Evolutionary conservation across 257 asterid species (phyloP), one percentile per base, ranked within the genome.

Genomic region (Ajuga chamaepitys): DNA sequence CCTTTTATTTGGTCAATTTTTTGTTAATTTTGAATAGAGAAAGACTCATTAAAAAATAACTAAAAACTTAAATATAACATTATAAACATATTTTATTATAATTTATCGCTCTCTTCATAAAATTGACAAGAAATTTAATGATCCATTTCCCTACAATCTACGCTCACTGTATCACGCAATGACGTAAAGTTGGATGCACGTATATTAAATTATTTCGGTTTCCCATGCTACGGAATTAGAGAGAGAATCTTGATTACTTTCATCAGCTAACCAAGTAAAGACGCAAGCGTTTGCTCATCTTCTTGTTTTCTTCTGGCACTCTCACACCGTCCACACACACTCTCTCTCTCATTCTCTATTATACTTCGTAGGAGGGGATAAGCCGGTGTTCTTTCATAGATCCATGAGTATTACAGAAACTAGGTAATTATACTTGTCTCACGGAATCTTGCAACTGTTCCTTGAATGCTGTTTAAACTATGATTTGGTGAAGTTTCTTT

Each of bases 211-310:
- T 22, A 21, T 46, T 21, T 34, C 66, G 41, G 30, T 60, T 60
- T 40, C 53, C 66, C 66, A 40, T 21, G 37, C 37, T 24, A 42
- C 52, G 40, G 13, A 8, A 38, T 34, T 58, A 24, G 56, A 57
- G 38, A 44, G 48, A 45, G 67, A 47, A 57, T 22, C 51, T 68
- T 40, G 42, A 40, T 57, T 57, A 67, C 38, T 20, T 67, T 30
- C 35, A 37, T 67, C 47, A 16, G 47, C 40, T 30, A 26, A 12
- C 56, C 57, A 41, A 42, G 34, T 42, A 34, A 21, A 18, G 50
- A 66, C 53, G 13, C 50, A 37, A 47, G 40, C 67, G 51, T 70
- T n/a, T 26, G 69, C 60, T 60, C 28, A 10, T 60, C 61, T 38
- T 40, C 17, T 59, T 70, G 46, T 51, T 38, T 40, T 40, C 25